Evolutionary conservation across 2,329 filamentous ascomycete genomes (phyloP), one percentile per base, ranked within the genome.

Genomic region (Pseudonectria buxi): DNA sequence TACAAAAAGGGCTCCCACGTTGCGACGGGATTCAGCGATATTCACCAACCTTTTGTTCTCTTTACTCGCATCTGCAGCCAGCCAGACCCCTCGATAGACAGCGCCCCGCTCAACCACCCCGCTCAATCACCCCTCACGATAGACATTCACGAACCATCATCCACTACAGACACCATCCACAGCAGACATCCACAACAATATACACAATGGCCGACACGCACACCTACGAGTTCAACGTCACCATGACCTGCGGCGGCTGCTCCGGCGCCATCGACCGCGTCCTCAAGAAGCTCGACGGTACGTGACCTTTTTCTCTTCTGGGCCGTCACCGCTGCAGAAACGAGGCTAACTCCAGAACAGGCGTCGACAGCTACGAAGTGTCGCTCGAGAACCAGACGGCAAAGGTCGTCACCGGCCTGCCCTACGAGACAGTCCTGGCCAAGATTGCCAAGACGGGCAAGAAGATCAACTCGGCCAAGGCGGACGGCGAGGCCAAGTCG

Each of bases 361-460:
- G 87, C 49, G 80, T 95, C 64, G 83, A 92, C 61, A 81, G 77
- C 52, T 92, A 83, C 77, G 80, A 89, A 36, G 86, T 95, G 46
- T 87, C 79, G 37, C 86, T 96, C 56, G 86, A 94, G 45, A 80
- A 72, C 48, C 88, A 96, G 63, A 87, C 76, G 44, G 90, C 87
- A 46, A 79, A 79, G 48, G 76, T 96, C 50, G 69, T 83, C 50
- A 78, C 88, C 45, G 69, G 65, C 36, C 72, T 94, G 44, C 70
- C 76, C 39, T 95, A 90, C 69, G 78, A 86, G 47, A 86, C 78
- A 32, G 86, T 95, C 40, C 78, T 94, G 42, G 73, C 76, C 58
- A 94, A 86, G 61, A 95, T 95, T 63, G 81, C 83, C 74, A 95
- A 95, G 79, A 95, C 89, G 10, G 89, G 89, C 56, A 95, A 95